These are phyloP conservation scores for Suillus cothurnatus DNA, from an alignment of 768 basidiomycete species.

Conservation along the genomic window DNA sequence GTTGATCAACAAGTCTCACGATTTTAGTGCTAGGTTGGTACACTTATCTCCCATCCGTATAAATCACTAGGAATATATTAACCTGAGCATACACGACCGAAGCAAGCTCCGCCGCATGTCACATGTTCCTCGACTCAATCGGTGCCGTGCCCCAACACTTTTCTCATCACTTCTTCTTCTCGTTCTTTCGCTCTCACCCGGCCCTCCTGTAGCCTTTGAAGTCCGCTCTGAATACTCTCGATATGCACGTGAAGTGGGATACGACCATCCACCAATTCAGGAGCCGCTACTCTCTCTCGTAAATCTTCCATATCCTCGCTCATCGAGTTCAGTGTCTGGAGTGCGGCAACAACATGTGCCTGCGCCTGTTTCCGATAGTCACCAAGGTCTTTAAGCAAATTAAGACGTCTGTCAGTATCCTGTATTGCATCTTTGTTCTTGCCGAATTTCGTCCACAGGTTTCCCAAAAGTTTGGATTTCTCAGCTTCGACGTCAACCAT, in stretches of 20 bases:
- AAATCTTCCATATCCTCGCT: conserved; percentile 77
- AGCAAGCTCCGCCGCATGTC: conserved; percentile 1
- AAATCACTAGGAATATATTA: not conserved
- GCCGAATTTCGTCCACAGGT: conserved; percentile 72
- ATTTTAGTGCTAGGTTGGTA: not conserved
- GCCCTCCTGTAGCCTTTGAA: conserved; percentile 58
- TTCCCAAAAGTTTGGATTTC: conserved; percentile 56
- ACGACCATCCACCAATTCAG: conserved; percentile 58
- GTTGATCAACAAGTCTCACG: not conserved
- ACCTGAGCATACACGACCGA: not conserved
- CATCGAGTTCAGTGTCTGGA: conserved; percentile 64
- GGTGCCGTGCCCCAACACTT: conserved; percentile 21
- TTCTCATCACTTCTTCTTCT: conserved; percentile 39
- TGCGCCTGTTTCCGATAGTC: conserved; percentile 62
- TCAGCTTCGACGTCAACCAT: conserved; percentile 45
- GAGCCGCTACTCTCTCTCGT: conserved; percentile 69
- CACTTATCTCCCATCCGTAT: not conserved
- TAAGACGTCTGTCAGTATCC: conserved; percentile 53
- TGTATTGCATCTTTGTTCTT: conserved; percentile 54
- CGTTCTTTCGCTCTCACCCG: conserved; percentile 51
- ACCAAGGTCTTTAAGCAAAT: conserved; percentile 55
- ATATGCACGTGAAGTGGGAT: conserved; percentile 77
- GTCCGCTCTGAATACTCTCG: conserved; percentile 64
- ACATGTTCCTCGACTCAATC: conserved; percentile 9
- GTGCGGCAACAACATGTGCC: conserved; percentile 64